Evolutionary conservation across 2,329 filamentous ascomycete species (phyloP), one percentile per base, ranked within the genome.

Genomic region (Aspergillus alliaceus): DNA sequence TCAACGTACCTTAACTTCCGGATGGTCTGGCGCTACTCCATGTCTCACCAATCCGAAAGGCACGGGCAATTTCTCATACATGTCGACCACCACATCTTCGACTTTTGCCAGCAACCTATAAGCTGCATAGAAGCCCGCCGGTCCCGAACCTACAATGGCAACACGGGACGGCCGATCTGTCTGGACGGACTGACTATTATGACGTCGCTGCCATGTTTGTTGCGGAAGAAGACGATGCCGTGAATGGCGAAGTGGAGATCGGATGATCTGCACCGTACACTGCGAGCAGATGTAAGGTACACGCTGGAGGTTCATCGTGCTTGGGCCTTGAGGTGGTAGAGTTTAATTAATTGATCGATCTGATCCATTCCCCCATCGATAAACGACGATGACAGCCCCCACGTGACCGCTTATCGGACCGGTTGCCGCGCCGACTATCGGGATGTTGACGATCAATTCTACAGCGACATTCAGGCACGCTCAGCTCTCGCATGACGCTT

Each of bases 11-110:
- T 99, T 99, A 64, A 99, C 95, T 78, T 99, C 93, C 0, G 95
- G 93, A 76, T 99, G 95, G 72, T 99, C 95, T 5, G 95, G 95
- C n/a, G 95, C 96, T 57, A 99, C 95, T 8, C 95, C 95, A 70
- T 95, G 96, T 54, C 95, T 84, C 50, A 96, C 93, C 54, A 99
- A 82, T 1, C 95, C 95, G 71, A 91, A 99, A 0, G 95, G 95
- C 4, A 96, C 92, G 0, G 95, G 95, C 37, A 98, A 78, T 27
- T 91, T 86, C 76, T 99, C 95, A 71, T 96, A 99, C 93, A 99
- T 98, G 75, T 98, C 93, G 22, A 99, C 84, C 51, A 84, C 82
- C 0, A 88, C 87, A 70, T 87, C 80, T 22, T 86, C 81, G 35
- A 95, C 82, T 67, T 87, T 90, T 53, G 85, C 84, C 82, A 98